Percentiles rank a stretch among this genome's conserved stretches.
Evolutionary conservation across 2,329 filamentous ascomycete species (phyloP).

Genomic region (Herpotrichia juniperi): DNA sequence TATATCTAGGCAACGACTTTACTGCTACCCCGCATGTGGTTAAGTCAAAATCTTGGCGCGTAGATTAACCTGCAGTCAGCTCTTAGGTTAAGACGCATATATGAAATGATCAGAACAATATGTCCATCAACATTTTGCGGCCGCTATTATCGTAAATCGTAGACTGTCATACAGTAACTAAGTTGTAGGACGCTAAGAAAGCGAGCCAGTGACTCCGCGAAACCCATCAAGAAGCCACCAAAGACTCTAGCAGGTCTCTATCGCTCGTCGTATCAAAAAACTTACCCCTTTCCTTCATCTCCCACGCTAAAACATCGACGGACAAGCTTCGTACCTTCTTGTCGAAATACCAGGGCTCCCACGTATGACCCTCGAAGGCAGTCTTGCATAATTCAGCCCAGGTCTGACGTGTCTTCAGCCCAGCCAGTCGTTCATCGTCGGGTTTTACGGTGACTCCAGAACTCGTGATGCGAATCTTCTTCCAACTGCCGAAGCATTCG

Average conservation of each 20-base stretch:
- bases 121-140: no score
- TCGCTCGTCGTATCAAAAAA: neutral
- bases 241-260: neutral
- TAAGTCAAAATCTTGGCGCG: neutral
- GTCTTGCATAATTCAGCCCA: slow-evolving; percentile 4
- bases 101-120: no score
- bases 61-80: neutral
- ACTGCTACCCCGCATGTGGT: neutral
- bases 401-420: neutral
- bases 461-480: slow-evolving; percentile 17
- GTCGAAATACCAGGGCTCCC: neutral
- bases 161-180: neutral
- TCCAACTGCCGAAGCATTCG: slow-evolving; percentile 22
- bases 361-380: neutral
- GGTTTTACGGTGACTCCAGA: slow-evolving; percentile 2
- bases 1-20: neutral
- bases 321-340: neutral
- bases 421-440: slow-evolving; percentile 8
- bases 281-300: neutral
- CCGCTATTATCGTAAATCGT: no score
- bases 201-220: no score
- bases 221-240: neutral
- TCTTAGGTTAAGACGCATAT: neutral
- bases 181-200: no score
- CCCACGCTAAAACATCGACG: neutral